These are phyloP conservation scores for Neurospora sp. DNA, from an alignment of 495 filamentous ascomycete species.

Conservation along the genomic window DNA sequence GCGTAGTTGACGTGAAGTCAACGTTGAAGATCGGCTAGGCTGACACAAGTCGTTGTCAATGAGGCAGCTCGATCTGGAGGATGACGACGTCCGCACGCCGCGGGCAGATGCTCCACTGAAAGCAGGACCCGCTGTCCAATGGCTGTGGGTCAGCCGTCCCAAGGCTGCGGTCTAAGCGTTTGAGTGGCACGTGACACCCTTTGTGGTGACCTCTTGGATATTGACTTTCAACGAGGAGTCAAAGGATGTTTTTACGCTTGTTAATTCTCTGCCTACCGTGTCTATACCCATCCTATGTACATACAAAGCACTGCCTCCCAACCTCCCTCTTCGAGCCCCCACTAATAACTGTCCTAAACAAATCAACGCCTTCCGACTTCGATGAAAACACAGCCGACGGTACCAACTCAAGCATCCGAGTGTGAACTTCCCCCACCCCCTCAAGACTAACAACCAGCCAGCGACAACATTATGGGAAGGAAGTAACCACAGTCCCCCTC, in stretches of 20 bases:
- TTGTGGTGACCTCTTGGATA: neutral
- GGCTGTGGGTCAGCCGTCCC: neutral
- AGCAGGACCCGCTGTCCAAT: neutral
- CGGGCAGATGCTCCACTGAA: neutral
- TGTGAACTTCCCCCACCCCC: neutral
- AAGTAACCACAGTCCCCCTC: neutral
- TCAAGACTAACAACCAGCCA: neutral
- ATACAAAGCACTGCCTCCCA: neutral
- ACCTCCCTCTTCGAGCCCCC: neutral
- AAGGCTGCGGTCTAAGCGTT: neutral
- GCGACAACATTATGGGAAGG: neutral
- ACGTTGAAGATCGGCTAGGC: neutral
- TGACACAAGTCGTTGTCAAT: neutral
- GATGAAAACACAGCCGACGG: neutral
- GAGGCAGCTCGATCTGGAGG: neutral
- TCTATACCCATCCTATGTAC: neutral
- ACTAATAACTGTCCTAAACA: neutral
- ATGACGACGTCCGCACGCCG: neutral
- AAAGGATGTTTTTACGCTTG: neutral
- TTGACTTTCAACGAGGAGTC: neutral
- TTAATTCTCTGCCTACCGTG: neutral
- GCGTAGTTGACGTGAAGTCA: neutral
- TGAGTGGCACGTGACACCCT: constrained; percentile 1
- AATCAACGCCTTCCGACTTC: neutral
- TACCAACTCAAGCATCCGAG: neutral